Evolutionary conservation across 768 basidiomycete genomes (phyloP).

Genomic region (Leccinum truebloodii): DNA sequence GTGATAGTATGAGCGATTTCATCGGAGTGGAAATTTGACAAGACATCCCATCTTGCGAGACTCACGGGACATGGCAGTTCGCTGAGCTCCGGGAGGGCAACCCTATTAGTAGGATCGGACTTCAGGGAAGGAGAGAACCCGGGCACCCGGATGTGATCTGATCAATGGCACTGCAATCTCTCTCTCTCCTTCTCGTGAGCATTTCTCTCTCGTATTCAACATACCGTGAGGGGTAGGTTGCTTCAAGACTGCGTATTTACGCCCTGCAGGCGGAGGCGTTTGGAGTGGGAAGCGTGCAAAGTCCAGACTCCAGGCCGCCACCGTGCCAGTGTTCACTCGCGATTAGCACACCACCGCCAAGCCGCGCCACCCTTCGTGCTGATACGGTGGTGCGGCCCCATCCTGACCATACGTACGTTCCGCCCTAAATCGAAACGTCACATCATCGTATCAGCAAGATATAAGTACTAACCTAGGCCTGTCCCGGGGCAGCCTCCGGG

Average conservation of each 20-base stretch:
- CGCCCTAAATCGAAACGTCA: not conserved
- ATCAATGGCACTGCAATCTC: not conserved
- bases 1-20: not conserved
- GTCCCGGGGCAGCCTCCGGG: not conserved
- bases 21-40: not conserved
- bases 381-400: not conserved
- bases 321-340: not conserved
- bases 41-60: not conserved
- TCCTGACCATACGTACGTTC: not conserved
- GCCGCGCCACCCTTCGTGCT: not conserved
- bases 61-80: not conserved
- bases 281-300: not conserved
- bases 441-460: not conserved
- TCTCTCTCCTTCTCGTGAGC: not conserved
- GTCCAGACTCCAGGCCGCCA: not conserved
- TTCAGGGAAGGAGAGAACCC: not conserved
- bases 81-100: not conserved
- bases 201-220: not conserved
- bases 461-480: not conserved
- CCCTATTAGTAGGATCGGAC: not conserved
- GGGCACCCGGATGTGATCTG: not conserved
- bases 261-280: not conserved
- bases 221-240: not conserved
- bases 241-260: not conserved
- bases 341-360: not conserved